A percentile compares a stretch with the other conserved stretches of the same genome.
These are phyloP conservation scores for Dactylellina drechsleri DNA, from an alignment of 2,329 filamentous ascomycete genomes.

Conservation along the genomic window DNA sequence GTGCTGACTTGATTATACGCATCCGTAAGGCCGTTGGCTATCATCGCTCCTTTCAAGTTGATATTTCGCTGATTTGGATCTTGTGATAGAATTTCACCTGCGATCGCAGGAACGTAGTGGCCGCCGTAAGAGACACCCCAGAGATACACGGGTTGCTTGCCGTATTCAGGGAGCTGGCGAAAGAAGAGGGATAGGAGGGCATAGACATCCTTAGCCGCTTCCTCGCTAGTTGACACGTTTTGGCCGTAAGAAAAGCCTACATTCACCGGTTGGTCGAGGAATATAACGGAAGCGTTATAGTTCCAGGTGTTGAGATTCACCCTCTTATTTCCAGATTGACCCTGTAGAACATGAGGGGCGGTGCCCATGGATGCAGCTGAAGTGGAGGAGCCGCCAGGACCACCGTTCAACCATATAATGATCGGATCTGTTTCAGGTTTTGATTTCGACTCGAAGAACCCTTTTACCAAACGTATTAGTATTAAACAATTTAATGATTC, in stretches of 20 bases:
- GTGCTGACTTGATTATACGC: conserved; percentile 90
- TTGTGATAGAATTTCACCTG: conserved; percentile 88
- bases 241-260: conserved; percentile 96
- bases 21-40: conserved; percentile 96
- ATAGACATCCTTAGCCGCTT: conserved; percentile 96
- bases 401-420: conserved; percentile 93
- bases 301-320: conserved; percentile 93
- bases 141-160: conserved; percentile 96
- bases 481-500: too few species aligned
- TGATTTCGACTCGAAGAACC: conserved; percentile 99
- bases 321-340: conserved; percentile 85
- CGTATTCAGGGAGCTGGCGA: conserved; percentile 96
- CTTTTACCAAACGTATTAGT: conserved; percentile 64
- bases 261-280: conserved; percentile 98
- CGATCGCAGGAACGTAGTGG: conserved; percentile 93
- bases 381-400: conserved; percentile 76
- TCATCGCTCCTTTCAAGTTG: conserved; percentile 92
- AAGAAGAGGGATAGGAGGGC: conserved; percentile 97
- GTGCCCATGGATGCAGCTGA: conserved; percentile 73
- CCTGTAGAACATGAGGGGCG: conserved; percentile 95
- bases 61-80: conserved; percentile 98
- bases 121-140: conserved; percentile 94
- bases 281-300: conserved; percentile 95
- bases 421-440: conserved; percentile 96
- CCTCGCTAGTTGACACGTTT: conserved; percentile 87